A percentile compares a stretch with the other conserved stretches of the same genome.
Conservation (phyloP, 192 early-diverging fungal species). For the Coemansia sp. region DNA sequence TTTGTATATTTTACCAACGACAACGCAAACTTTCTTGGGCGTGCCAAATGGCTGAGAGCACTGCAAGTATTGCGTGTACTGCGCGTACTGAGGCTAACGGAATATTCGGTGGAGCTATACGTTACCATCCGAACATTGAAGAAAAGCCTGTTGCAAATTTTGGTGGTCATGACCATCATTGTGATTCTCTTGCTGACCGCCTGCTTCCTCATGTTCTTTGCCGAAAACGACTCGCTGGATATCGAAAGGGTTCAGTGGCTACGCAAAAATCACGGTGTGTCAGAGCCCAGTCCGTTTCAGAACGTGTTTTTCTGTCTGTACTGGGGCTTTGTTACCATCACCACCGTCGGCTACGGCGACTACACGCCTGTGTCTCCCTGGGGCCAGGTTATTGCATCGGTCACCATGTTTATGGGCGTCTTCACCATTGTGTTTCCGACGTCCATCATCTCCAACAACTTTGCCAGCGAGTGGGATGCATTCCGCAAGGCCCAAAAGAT, state of each 20-base stretch:
- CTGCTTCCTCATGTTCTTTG: constrained; percentile 41
- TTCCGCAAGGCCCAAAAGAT: constrained; percentile 40
- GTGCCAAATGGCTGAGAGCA: constrained; percentile 43
- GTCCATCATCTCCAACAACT: constrained; percentile 56
- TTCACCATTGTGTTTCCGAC: constrained; percentile 57
- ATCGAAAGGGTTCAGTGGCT: constrained; percentile 27
- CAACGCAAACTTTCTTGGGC: constrained; percentile 8
- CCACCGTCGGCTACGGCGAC: constrained; percentile 57
- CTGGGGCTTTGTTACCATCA: constrained; percentile 55
- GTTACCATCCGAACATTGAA: constrained; percentile 42
- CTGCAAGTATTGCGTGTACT: constrained; percentile 38
- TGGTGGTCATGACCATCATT: constrained; percentile 42
- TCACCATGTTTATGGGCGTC: constrained; percentile 56
- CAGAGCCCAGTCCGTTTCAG: constrained; percentile 52
- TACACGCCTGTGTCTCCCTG: constrained; percentile 46
- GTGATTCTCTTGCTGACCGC: constrained; percentile 27
- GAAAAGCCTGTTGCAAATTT: constrained; percentile 36
- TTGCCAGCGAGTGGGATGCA: constrained; percentile 53
- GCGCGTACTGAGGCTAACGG: constrained; percentile 38
- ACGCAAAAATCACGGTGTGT: constrained; percentile 32
- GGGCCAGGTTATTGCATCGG: constrained; percentile 48
- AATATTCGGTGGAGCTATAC: constrained; percentile 46
- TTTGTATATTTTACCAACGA: constrained; percentile 18
- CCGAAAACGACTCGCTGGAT: constrained; percentile 43
- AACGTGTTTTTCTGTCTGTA: constrained; percentile 52